Evolutionary conservation across 2,329 filamentous ascomycete genomes (phyloP).

Genomic region (Aspergillus vadensis): DNA sequence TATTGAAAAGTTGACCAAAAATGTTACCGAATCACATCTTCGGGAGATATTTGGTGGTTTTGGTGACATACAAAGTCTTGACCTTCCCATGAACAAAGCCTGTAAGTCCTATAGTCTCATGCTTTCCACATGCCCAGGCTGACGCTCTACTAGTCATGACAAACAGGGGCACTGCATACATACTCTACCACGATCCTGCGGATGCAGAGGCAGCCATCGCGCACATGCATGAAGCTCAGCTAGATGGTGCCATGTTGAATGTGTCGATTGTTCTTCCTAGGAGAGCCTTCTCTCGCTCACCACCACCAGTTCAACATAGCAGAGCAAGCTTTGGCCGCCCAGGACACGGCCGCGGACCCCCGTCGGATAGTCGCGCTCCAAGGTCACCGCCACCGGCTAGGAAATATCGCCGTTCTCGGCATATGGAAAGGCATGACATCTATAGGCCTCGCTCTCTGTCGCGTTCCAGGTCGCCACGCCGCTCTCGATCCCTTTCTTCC

Average conservation of each 20-base stretch:
- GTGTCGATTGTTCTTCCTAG: constrained; percentile 87
- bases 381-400: constrained; percentile 42
- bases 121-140: neutral
- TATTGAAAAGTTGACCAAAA: constrained; percentile 93
- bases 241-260: constrained; percentile 79
- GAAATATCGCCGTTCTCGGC: constrained; percentile 42
- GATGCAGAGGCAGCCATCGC: constrained; percentile 87
- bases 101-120: constrained; percentile 57
- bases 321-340: constrained; percentile 60
- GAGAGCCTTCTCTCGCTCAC: constrained; percentile 77
- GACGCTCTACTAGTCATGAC: constrained; percentile 65
- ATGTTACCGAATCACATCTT: constrained; percentile 84
- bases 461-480: constrained; percentile 45
- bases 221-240: constrained; percentile 96
- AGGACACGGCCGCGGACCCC: constrained; percentile 34
- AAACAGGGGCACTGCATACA: constrained; percentile 92
- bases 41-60: constrained; percentile 90
- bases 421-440: constrained; percentile 52
- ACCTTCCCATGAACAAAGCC: constrained; percentile 83
- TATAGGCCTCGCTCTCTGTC: constrained; percentile 65
- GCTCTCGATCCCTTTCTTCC: constrained; percentile 41
- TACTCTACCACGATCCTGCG: constrained; percentile 74
- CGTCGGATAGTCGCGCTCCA: constrained; percentile 27
- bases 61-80: constrained; percentile 80
- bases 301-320: constrained; percentile 68